Conservation (phyloP, 805 yeast species). For the Candida hispaniensis region DNA sequence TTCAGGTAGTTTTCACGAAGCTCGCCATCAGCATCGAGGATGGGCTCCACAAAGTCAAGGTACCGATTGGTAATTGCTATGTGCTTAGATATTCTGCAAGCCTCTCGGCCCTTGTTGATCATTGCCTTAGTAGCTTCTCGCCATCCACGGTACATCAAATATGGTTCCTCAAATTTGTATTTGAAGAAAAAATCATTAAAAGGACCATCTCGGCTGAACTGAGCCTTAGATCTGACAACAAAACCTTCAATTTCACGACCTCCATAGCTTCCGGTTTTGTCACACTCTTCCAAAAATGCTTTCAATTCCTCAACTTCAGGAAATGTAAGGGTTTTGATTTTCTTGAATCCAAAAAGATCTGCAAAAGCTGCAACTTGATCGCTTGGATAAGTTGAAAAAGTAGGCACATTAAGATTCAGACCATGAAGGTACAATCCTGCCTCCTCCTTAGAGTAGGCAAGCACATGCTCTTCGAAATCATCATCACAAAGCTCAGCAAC, state of each 20-base stretch:
- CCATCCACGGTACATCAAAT: conserved; percentile 78
- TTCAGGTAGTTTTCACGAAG: conserved; percentile 37
- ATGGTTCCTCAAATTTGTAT: conserved; percentile 92
- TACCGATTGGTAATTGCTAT: conserved; percentile 39
- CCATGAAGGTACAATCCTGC: conserved; percentile 92
- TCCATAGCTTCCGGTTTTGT: conserved; percentile 58
- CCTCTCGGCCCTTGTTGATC: conserved; percentile 18
- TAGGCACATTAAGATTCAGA: conserved; percentile 53
- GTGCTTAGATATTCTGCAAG: conserved; percentile 24
- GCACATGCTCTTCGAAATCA: conserved; percentile 82
- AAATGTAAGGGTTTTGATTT: conserved; percentile 33
- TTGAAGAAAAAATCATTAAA: conserved; percentile 64
- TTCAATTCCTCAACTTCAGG: conserved; percentile 35
- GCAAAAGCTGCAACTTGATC: conserved; percentile 52
- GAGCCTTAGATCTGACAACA: conserved; percentile 58
- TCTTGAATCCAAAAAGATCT: conserved; percentile 53
- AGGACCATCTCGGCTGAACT: conserved; percentile 7
- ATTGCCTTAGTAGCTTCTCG: conserved; percentile 67
- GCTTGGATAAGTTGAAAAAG: conserved; percentile 57
- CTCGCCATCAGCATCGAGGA: conserved; percentile 41
- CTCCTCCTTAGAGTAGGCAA: conserved; percentile 52
- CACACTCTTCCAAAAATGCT: conserved; percentile 43
- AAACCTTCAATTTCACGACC: conserved; percentile 83
- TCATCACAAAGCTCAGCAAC: conserved; percentile 93
- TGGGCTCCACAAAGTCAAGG: conserved; percentile 50